These are phyloP conservation scores for Verbena officinalis DNA, from an alignment of 257 asterid genomes.

Conservation along the genomic window DNA sequence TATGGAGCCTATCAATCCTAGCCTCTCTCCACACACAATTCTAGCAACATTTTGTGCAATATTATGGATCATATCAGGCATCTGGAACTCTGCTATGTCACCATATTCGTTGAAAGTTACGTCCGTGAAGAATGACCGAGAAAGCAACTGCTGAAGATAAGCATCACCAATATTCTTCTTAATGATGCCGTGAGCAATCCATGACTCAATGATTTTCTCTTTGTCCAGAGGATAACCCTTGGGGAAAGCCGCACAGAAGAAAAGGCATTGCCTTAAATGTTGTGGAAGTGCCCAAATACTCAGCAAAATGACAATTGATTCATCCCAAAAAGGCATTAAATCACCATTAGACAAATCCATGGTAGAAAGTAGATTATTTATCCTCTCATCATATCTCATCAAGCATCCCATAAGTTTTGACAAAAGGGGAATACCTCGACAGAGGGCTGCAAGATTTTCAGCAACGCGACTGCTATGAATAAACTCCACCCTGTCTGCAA, in stretches of 20 bases:
- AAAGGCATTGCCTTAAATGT: slow-evolving; percentile 21
- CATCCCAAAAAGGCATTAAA: not conserved
- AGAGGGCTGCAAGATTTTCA: slow-evolving; percentile 5
- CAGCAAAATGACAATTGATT: slow-evolving; percentile 5
- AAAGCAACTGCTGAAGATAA: slow-evolving; percentile 23
- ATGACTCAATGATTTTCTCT: slow-evolving; percentile 19
- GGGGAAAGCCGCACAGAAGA: slow-evolving; percentile 10
- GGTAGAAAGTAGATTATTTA: not conserved
- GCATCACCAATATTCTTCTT: not conserved
- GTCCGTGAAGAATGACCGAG: slow-evolving; percentile 22
- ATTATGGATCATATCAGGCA: slow-evolving; percentile 20
- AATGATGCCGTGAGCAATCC: slow-evolving; percentile 26
- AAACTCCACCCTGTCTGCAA: not conserved
- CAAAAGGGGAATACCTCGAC: not conserved
- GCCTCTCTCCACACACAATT: not conserved
- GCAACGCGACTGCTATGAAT: not conserved
- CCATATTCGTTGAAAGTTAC: slow-evolving; percentile 1
- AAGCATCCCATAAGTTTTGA: slow-evolving; percentile 20
- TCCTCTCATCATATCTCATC: not conserved
- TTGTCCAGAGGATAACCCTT: not conserved
- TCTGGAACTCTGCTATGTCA: slow-evolving; percentile 13
- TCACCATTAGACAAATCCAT: no score
- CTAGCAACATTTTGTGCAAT: not conserved
- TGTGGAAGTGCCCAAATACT: slow-evolving; percentile 19
- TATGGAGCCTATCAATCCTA: slow-evolving; percentile 12